These are phyloP conservation scores for Solanum clarkiae DNA, from an alignment of 257 asterid genomes.

Conservation along the genomic window DNA sequence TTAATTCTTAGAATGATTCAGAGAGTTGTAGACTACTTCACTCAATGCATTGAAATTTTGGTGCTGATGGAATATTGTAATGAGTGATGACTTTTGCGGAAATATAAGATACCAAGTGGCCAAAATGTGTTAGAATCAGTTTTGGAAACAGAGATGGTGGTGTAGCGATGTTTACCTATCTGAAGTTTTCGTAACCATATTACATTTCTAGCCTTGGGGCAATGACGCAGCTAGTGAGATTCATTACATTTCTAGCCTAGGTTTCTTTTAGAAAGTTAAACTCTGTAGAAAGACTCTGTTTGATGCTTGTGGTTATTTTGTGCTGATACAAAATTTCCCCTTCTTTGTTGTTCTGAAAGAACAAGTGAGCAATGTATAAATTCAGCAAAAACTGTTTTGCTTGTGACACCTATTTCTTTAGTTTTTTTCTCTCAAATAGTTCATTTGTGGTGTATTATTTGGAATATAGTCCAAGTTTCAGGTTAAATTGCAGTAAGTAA, in stretches of 20 bases:
- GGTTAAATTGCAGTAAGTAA: background rate
- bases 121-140: background rate
- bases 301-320: background rate
- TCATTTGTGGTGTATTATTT: background rate
- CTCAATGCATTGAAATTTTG: background rate
- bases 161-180: background rate
- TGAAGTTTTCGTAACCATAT: background rate
- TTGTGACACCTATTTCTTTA: background rate
- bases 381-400: background rate
- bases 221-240: too few relatives aligned
- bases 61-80: background rate
- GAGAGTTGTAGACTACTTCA: background rate
- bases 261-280: background rate
- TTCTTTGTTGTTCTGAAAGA: background rate
- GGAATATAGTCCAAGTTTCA: background rate
- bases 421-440: background rate
- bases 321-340: background rate
- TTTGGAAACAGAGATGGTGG: background rate
- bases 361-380: background rate
- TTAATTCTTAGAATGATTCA: background rate
- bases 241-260: background rate
- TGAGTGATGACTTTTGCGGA: background rate
- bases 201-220: background rate
- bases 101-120: background rate
- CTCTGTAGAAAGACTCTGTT: background rate